Base-by-base conservation (phyloP, 768 basidiomycete species). In the Imleria badia region DNA sequence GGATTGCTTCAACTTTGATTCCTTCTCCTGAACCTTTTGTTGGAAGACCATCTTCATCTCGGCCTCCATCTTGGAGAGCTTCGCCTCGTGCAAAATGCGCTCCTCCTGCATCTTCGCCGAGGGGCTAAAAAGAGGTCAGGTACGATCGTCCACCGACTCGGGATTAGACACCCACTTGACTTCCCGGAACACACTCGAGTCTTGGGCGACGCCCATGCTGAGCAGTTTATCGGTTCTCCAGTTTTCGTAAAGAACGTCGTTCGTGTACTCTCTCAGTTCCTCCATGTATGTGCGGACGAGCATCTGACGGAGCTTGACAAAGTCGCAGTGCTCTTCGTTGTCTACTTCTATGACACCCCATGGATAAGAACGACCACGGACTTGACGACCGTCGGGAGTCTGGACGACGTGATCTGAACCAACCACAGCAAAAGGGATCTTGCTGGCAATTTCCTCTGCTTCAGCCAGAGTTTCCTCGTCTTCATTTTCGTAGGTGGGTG, bases 31-130 rank as follows among this genome's bases (percentile, higher is more conserved):
- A 51, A 99, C 97, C 74, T 99, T 99, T 76, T 98, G 97, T 71
- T 95, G 94, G 94, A 99, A 99, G 65, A 99, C 97, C 92, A 96
- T 94, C 85, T 98, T 98, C 97, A 99, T 99, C 81, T 98, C 97
- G 52, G 94, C 91, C 77, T 99, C 97, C 89, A 98, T 98, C 86
- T 99, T 99, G 52, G 92, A 84, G 51, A 99, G 84, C 73, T 98
- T 98, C 62, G 91, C 90, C 76, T 99, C 96, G 75, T 99, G 96
- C 68, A 98, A 73, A 48, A 92, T 80, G 52, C 97, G 91, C 70
- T 99, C 97, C 70, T 99, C 97, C 60, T 95, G 94, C 77, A 93
- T 83, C 74, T 94, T 89, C 55, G 90, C 91, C 45, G 95, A 95
- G 58, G 97, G 97, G 75, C 96, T 98, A 63, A 3, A 45, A 52